Conservation (phyloP, 208 protist genomes). For the Vickermania ingenoplastis region DNA sequence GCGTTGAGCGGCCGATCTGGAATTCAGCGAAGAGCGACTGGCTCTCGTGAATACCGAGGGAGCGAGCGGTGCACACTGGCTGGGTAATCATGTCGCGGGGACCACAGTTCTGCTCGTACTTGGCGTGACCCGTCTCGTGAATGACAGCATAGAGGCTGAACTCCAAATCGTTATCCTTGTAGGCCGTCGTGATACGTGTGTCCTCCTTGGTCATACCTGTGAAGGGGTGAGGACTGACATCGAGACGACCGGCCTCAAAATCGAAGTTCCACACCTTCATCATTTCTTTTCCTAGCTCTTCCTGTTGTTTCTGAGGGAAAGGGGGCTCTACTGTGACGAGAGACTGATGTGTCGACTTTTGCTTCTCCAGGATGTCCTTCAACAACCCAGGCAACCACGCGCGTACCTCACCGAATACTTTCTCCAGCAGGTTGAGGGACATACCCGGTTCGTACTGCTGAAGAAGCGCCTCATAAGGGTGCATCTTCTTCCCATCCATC, state of each 20-base stretch:
- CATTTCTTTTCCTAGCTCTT: slow-evolving; percentile 35
- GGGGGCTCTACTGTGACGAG: slow-evolving; percentile 21
- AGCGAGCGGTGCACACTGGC: slow-evolving; percentile 54
- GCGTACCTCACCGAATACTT: slow-evolving; percentile 62
- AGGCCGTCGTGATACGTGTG: slow-evolving; percentile 81
- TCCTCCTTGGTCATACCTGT: slow-evolving; percentile 73
- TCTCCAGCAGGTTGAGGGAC: slow-evolving; percentile 40
- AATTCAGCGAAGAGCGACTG: slow-evolving; percentile 86
- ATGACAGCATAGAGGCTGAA: slow-evolving; percentile 60
- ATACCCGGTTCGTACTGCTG: slow-evolving; percentile 79
- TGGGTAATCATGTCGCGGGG: slow-evolving; percentile 45
- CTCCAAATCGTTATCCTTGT: slow-evolving; percentile 36
- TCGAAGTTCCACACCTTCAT: slow-evolving; percentile 70
- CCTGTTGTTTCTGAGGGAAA: slow-evolving; percentile 45
- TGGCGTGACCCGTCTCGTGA: slow-evolving; percentile 84
- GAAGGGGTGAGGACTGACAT: slow-evolving; percentile 85
- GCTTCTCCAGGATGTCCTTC: slow-evolving; percentile 53
- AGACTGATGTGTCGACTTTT: slow-evolving; percentile 17
- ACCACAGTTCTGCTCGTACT: slow-evolving; percentile 83
- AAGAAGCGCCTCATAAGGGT: slow-evolving; percentile 69
- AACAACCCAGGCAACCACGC: slow-evolving; percentile 71
- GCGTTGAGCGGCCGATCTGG: slow-evolving; percentile 39
- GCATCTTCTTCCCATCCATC: slow-evolving; percentile 25
- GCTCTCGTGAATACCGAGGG: slow-evolving; percentile 81
- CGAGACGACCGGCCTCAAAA: slow-evolving; percentile 72